Evolutionary conservation across 2,329 filamentous ascomycete genomes (phyloP).

Genomic region (Clarireedia monteithiana): DNA sequence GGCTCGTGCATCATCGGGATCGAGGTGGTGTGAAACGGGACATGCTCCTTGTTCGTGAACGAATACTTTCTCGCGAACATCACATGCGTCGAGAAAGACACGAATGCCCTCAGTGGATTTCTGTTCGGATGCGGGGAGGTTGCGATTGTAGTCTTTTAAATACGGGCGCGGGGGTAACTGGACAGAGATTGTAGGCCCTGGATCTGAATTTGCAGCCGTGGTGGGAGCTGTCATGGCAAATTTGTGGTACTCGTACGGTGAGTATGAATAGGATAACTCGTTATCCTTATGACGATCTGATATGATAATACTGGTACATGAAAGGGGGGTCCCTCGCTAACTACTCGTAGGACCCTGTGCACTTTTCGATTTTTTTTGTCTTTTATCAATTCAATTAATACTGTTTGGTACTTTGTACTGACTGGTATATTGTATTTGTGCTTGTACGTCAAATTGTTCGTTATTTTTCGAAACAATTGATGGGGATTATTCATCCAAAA

Average conservation of each 20-base stretch:
- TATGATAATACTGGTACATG: not conserved
- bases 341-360: not conserved
- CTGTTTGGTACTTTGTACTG: too few species aligned
- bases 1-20: conserved; percentile 4
- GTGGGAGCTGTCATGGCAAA: not conserved
- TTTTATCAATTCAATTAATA: not conserved
- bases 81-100: not conserved
- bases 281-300: not conserved
- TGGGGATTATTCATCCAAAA: too few species aligned
- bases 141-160: not conserved
- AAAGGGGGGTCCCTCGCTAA: not conserved
- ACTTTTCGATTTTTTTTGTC: not conserved
- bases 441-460: too few species aligned
- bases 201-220: not conserved
- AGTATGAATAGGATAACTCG: too few species aligned
- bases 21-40: not conserved
- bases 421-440: too few species aligned
- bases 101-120: not conserved
- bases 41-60: conserved; percentile 1
- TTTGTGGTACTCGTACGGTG: not conserved
- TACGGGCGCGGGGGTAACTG: not conserved
- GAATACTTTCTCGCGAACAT: conserved; percentile 5
- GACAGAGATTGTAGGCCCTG: not conserved
- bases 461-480: too few species aligned
- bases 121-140: not conserved